phyloP scores from a whole-genome alignment of 2,329 filamentous ascomycete genomes.

The Aotearoamyces nothofagi region DNA sequence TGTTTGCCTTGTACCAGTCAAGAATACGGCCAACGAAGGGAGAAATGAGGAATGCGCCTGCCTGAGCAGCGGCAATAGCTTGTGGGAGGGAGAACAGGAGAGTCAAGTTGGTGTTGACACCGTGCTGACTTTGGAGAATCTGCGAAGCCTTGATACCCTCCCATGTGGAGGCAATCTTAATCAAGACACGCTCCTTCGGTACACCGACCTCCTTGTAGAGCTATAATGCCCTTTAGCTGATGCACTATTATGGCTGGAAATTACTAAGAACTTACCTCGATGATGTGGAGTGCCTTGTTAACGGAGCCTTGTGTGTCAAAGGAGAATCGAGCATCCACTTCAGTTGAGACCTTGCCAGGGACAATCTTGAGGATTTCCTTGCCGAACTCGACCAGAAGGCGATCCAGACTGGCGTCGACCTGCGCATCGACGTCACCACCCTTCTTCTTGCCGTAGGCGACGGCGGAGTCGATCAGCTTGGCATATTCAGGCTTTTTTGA shows the following conservation, averaged over 20 bases:
- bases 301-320: conserved; percentile 90
- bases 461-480: conserved; percentile 73
- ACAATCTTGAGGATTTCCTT: conserved; percentile 95
- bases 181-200: conserved; percentile 84
- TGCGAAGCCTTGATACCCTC: conserved; percentile 98
- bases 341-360: conserved; percentile 95
- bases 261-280: conserved; percentile 60
- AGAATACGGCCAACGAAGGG: conserved; percentile 98
- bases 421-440: conserved; percentile 58
- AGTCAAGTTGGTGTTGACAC: conserved; percentile 96
- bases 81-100: conserved; percentile 95
- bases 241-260: background rate
- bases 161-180: conserved; percentile 99
- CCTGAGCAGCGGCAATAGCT: conserved; percentile 92
- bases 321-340: conserved; percentile 91
- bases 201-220: conserved; percentile 91
- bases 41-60: conserved; percentile 91
- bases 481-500: conserved; percentile 97
- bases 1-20: conserved; percentile 96
- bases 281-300: conserved; percentile 92
- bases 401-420: conserved; percentile 82
- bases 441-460: conserved; percentile 71
- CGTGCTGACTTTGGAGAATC: conserved; percentile 90
- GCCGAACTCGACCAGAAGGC: conserved; percentile 93
- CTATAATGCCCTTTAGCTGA: conserved; percentile 35